Base-by-base conservation (phyloP, 2,329 filamentous ascomycete genomes). In the Ophiostoma ips region DNA sequence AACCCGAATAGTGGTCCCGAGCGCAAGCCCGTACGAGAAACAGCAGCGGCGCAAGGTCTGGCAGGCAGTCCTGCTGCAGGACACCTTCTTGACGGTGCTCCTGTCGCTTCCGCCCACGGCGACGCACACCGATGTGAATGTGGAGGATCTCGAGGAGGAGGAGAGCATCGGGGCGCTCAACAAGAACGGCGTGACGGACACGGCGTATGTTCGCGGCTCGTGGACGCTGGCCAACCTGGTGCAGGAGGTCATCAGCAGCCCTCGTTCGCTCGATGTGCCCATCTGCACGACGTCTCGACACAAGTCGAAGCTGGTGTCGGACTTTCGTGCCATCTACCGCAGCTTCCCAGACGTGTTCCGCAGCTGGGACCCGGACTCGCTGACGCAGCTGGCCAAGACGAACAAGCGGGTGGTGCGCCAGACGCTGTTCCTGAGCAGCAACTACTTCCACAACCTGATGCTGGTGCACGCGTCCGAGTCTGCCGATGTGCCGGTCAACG, bases 381-480 rank as follows among this genome's bases (percentile, higher is more conserved):
- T 87, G 36, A 68, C 73, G 8, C 67, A 70, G 15, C 68, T 83
- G 46, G 75, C 77, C 1, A 66, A 66, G 41, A 73, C 65, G 2
- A 80, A 83, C 58, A 80, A 81, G 53, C 75, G 85, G 7, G 72
- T 80, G 1, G 77, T 86, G 15, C 71, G 83, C 1, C 85, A 90
- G 63, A 87, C 83, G 16, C 66, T 90, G 5, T 89, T 87, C 60
- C 68, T 89, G 30, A 83, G 81, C n/a, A 84, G 79, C 62, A 89
- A 88, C 60, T 89, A 87, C 65, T 86, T 81, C 64, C 85, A 90
- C 61, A 87, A 85, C 61, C 70, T 89, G 21, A 88, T 88, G 83
- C 68, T 88, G 10, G 75, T 89, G 18, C 81, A 88, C 58, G 80
- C 81, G 0, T 82, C 80, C 13, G 81, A 84, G 59, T 81, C 81